Evolutionary conservation across 2,329 filamentous ascomycete genomes (phyloP), one percentile per base, ranked within the genome.

Genomic region (Pestalotiopsis fici): DNA sequence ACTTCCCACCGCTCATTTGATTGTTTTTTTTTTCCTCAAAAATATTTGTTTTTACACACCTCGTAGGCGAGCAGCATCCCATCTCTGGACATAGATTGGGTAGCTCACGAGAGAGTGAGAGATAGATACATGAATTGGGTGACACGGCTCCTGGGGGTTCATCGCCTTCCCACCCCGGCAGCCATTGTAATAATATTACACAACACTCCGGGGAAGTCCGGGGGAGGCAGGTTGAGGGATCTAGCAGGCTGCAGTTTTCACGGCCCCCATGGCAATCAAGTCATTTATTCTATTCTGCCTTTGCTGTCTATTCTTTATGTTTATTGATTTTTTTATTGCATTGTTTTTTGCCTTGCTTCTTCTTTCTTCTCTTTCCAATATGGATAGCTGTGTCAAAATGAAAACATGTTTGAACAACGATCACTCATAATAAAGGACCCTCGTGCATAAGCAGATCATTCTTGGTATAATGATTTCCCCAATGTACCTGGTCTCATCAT

Each of bases 151-250:
- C 18, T 50, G 43, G 43, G 43, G 43, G 43, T 12, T 39, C 15
- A 6, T 18, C 18, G 15, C 43, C 43, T 21, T 50, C 43, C 43
- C 6, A n/a, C 3, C 18, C 18, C 43, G 9, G 15, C 4, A 18
- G 43, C 43, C 21, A 50, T 18, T 50, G 18, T 31, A 12, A 37
- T 60, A 18, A 31, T 23, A 35, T 55, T n/a, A 64, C 61, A 47
- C 31, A 39, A 37, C 39, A 27, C 37, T 23, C 59, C 61, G 61
- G 61, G 61, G 61, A 64, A 64, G 61, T 64, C 61, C 61, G 61
- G 61, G 47, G 61, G 23, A 2, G 12, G 7, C 5, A 21, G 39
- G 37, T 35, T 35, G 31, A 35, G 31, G 31, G 31, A 35, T 35
- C 31, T 11, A 6, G 31, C 31, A 35, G 31, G 31, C 31, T 15